Base-by-base conservation (phyloP, 371 early-diverging fungal species). In the Batkoa obscura region DNA sequence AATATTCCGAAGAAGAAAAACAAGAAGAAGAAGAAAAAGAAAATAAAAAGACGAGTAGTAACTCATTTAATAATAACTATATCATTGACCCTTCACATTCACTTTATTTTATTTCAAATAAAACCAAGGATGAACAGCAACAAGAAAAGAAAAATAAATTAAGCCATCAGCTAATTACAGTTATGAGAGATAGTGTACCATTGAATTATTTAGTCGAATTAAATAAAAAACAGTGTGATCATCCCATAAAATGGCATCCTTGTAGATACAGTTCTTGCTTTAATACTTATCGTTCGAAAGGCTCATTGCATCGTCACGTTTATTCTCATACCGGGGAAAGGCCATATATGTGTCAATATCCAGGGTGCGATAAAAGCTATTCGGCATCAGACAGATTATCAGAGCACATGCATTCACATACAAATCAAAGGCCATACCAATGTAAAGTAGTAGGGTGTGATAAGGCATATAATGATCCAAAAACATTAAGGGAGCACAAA, bases 311-410 rank as follows among this genome's bases (percentile, higher is more conserved):
- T 10, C 52, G 58, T 31, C 85, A 84, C 60, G 62, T 68, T 2
- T 72, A 82, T n/a, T 68, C 75, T 4, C 81, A 81, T 57, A 73
- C 82, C 33, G 81, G 80, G 15, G 86, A 84, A 59, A 79, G 76
- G 41, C 88, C 88, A 2, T 87, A 81, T 63, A 63, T 66, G 33
- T 87, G 87, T 67, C 81, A 78, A 63, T 76, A 71, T 59, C 70
- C 73, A 37, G 81, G 79, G 13, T 87, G 88, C 60, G 68, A 74
- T 33, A 85, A 79, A 60, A 64, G 76, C 58, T 87, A 84, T 66
- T 68, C 81, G 30, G 86, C 43, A 3, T 43, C 43, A 6, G 55
- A 55, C 30, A 3, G 43, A 8, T 42, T 55, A 42, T 13, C 55
- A 5, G 43, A 55, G 33, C 55, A 55, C 39, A 55, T 55, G 55